phyloP scores from a whole-genome alignment of 2,329 filamentous ascomycete species.

The Monilinia polystroma region DNA sequence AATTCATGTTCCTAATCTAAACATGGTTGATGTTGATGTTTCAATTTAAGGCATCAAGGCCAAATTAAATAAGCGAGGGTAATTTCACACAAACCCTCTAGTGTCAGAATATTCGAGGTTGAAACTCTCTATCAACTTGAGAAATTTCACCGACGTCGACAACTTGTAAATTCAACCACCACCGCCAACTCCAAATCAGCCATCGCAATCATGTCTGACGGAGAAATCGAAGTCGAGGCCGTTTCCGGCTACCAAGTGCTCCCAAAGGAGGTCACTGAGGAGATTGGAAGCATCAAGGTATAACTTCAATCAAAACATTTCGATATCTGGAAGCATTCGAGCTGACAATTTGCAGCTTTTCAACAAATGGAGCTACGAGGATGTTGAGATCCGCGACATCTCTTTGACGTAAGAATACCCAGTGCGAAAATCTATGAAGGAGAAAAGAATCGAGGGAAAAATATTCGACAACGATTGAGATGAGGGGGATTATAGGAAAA shows the following conservation, averaged over 20 bases:
- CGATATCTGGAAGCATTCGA: slow-evolving; percentile 20
- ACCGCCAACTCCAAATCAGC: slow-evolving; percentile 25
- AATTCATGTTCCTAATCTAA: not conserved
- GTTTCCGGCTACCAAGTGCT: slow-evolving; percentile 74
- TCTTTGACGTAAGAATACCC: slow-evolving; percentile 86
- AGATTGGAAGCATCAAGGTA: slow-evolving; percentile 91
- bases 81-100: slow-evolving; percentile 22
- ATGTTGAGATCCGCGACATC: slow-evolving; percentile 99
- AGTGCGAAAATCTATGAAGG: slow-evolving; percentile 18
- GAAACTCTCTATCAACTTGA: slow-evolving; percentile 14
- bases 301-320: slow-evolving; percentile 19
- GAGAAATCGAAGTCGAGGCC: slow-evolving; percentile 90
- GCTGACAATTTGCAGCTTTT: slow-evolving; percentile 55
- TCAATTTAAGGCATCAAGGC: not conserved
- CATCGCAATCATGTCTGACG: slow-evolving; percentile 74
- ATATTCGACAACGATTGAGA: slow-evolving; percentile 16
- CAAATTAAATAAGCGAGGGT: slow-evolving; percentile 23
- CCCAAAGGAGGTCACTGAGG: slow-evolving; percentile 86
- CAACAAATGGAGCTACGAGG: slow-evolving; percentile 98
- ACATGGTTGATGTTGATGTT: not conserved
- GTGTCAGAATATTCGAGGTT: slow-evolving; percentile 21
- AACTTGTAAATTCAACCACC: slow-evolving; percentile 25
- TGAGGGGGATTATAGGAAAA: slow-evolving; percentile 37
- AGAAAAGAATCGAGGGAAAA: slow-evolving; percentile 5
- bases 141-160: slow-evolving; percentile 23